Percentiles rank a stretch among this genome's conserved stretches.
phyloP scores from a whole-genome alignment of 176 grass and related monocot genomes.

The Thinopyrum elongatum region DNA sequence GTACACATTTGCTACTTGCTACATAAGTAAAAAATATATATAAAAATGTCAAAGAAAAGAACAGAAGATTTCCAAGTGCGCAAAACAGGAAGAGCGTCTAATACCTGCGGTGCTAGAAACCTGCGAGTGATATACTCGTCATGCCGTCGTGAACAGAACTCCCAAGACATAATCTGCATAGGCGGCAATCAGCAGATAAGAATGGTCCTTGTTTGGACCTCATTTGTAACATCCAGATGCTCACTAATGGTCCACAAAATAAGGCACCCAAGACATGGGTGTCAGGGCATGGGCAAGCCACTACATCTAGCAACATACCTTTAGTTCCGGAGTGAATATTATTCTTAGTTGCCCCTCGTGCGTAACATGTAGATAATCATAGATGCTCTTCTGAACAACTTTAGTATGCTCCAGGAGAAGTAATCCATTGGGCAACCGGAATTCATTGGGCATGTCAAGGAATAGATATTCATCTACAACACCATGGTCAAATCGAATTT shows the following conservation, averaged over 20 bases:
- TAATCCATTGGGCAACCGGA: conserved; percentile 66
- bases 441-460: conserved; percentile 84
- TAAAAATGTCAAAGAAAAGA: background rate
- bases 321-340: conserved; percentile 93
- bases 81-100: background rate
- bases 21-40: background rate
- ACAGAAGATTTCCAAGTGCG: background rate
- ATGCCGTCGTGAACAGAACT: conserved; percentile 85
- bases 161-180: conserved; percentile 88
- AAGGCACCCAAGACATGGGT: background rate
- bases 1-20: background rate
- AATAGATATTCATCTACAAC: conserved; percentile 85
- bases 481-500: conserved; percentile 97
- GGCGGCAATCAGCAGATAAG: conserved; percentile 23
- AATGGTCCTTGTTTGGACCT: conserved; percentile 39
- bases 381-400: conserved; percentile 89
- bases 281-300: conserved; percentile 1
- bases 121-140: conserved; percentile 85
- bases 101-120: conserved; percentile 88
- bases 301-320: conserved; percentile 47
- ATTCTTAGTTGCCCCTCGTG: conserved; percentile 87
- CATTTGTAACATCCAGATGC: conserved; percentile 42
- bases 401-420: conserved; percentile 87
- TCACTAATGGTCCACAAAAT: conserved; percentile 8
- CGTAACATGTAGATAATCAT: conserved; percentile 85